Base-by-base conservation (phyloP, 345 rosid genomes). In the Carallia pectinifolia region DNA sequence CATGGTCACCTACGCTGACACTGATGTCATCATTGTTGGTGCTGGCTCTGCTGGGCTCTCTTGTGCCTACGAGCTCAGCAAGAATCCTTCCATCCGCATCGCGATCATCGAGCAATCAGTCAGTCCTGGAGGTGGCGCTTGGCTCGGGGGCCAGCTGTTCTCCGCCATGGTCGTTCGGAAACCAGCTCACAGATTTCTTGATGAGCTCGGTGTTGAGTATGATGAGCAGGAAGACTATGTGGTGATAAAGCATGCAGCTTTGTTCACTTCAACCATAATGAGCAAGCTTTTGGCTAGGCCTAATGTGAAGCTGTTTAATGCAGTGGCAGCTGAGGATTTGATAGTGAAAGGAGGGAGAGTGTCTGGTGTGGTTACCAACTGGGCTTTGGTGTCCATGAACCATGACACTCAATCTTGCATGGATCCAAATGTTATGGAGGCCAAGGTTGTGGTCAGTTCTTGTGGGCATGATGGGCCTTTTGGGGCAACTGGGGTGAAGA, bases 351-450 rank as follows among this genome's bases (percentile, higher is more conserved):
- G 77, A 58, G 81, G 83, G 63, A 82, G 89, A 74, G 96, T 93
- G 1, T 81, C 79, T n/a, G 98, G 98, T 15, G 97, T 93, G 44
- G 98, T 90, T 64, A 93, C 98, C n/a, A 93, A 93, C 82, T 93
- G 98, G 97, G 97, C 98, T 10, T 74, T 93, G 48, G 98, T 93
- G 38, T 89, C 98, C 4, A 86, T 87, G 93, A 93, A 89, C 90
- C 98, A 92, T 23, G 88, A 90, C 83, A 86, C 97, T 63, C 98
- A 93, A 69, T 93, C 97, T n/a, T 89, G 98, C 71, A 90, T 93
- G 98, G 98, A 93, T 83, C 97, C 97, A 0, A 93, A 93, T 61
- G 90, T 93, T 15, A 93, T 93, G 98, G 98, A 93, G 78, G 84
- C 98, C 6, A 93, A 90, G 89, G 81, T 93, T 12, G 97, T 90